phyloP scores from a whole-genome alignment of 2,329 filamentous ascomycete genomes.

The Hypoxylon sp. region DNA sequence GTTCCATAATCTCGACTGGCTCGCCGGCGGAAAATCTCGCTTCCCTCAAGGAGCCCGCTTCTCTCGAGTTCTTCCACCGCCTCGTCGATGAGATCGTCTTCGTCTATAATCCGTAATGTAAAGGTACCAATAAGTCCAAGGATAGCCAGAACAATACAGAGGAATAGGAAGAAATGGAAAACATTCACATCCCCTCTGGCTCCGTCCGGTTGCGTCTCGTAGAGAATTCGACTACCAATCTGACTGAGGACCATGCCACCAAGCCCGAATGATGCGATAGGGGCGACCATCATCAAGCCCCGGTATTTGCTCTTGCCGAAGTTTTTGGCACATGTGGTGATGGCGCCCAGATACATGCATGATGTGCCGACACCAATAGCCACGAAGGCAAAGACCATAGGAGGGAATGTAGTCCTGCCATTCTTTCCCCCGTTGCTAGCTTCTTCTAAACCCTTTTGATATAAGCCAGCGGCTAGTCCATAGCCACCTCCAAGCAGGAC shows the following conservation, averaged over 20 bases:
- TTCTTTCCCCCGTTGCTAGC: constrained; percentile 58
- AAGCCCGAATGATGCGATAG: constrained; percentile 92
- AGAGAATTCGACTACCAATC: constrained; percentile 83
- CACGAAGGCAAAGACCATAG: constrained; percentile 90
- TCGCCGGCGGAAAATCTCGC: constrained; percentile 76
- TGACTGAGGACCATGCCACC: constrained; percentile 98
- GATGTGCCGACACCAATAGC: constrained; percentile 87
- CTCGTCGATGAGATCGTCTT: constrained; percentile 89
- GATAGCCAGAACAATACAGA: constrained; percentile 77
- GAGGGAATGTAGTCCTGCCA: constrained; percentile 77
- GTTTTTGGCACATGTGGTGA: constrained; percentile 99
- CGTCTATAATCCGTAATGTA: constrained; percentile 82
- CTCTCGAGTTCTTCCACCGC: constrained; percentile 92
- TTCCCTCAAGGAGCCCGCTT: constrained; percentile 84
- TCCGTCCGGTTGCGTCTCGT: constrained; percentile 76
- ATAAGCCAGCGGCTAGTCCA: constrained; percentile 84
- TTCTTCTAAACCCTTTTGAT: constrained; percentile 63
- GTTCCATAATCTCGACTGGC: constrained; percentile 75
- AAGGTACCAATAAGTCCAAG: constrained; percentile 83
- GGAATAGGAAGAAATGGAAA: constrained; percentile 89
- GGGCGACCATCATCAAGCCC: constrained; percentile 88
- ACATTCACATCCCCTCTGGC: constrained; percentile 77
- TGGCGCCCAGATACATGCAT: constrained; percentile 88
- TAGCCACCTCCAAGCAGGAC: constrained; percentile 86
- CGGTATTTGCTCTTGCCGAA: constrained; percentile 91